A percentile compares a stretch with the other conserved stretches of the same genome.
These are phyloP conservation scores for Dalbergia cochinchinensis DNA, from an alignment of 306 rosid genomes.

Conservation along the genomic window DNA sequence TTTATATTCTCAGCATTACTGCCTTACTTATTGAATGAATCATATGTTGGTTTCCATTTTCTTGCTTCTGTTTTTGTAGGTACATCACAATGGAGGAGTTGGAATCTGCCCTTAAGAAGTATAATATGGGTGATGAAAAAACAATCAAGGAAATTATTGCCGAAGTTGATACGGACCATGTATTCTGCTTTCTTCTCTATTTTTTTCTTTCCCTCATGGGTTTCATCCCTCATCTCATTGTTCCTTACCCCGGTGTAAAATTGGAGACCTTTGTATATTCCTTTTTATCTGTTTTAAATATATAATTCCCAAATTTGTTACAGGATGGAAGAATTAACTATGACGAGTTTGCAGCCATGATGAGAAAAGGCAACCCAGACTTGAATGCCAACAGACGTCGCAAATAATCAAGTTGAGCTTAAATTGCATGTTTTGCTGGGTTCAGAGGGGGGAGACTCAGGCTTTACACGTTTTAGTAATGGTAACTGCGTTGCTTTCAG, in stretches of 20 bases:
- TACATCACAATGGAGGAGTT: constrained; percentile 89
- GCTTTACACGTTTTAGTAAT: neutral
- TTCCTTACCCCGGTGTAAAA: constrained; percentile 22
- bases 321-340: constrained; percentile 96
- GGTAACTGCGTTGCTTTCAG: neutral
- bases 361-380: constrained; percentile 94
- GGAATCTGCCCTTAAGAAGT: constrained; percentile 86
- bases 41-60: constrained; percentile 6
- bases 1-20: neutral
- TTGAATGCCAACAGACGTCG: constrained; percentile 64
- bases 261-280: neutral
- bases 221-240: constrained; percentile 20
- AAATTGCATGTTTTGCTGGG: constrained; percentile 14
- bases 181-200: constrained; percentile 49
- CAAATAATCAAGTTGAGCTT: constrained; percentile 51
- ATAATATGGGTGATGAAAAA: constrained; percentile 91
- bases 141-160: constrained; percentile 96
- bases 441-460: neutral
- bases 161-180: constrained; percentile 91
- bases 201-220: neutral
- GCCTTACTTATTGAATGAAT: neutral
- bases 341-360: constrained; percentile 93
- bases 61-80: constrained; percentile 54
- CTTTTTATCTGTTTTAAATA: constrained; percentile 5
- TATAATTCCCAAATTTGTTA: constrained; percentile 35